Conservation (phyloP, 495 filamentous ascomycete genomes). For the Podospora pseudopauciseta region DNA sequence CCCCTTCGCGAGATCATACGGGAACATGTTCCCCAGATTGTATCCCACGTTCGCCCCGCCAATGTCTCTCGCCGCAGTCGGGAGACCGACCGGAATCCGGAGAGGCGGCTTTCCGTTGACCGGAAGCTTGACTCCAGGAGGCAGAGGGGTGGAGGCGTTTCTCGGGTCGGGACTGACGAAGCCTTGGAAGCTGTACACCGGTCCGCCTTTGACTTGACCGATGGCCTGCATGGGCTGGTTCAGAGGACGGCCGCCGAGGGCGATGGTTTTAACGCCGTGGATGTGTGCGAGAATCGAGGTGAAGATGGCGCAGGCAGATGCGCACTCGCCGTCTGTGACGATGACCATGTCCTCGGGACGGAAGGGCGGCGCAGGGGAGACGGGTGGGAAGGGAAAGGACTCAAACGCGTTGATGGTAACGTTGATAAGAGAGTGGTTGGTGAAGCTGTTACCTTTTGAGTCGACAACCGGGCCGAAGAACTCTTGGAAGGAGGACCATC, state of each 20-base stretch:
- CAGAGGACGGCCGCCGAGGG: slow-evolving; percentile 56
- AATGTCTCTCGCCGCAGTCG: not conserved
- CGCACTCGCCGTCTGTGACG: slow-evolving; percentile 60
- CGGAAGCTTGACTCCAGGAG: not conserved
- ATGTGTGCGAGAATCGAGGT: slow-evolving; percentile 52
- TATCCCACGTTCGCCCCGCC: slow-evolving; percentile 2
- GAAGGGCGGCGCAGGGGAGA: slow-evolving; percentile 16
- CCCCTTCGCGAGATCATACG: not conserved
- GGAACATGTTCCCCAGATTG: slow-evolving; percentile 16
- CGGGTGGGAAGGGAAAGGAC: not conserved
- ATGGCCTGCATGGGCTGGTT: slow-evolving; percentile 60
- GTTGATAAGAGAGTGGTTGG: slow-evolving; percentile 2
- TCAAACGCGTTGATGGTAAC: not conserved
- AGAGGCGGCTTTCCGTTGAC: slow-evolving; percentile 7
- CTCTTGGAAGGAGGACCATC: slow-evolving; percentile 8
- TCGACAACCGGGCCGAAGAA: slow-evolving; percentile 9
- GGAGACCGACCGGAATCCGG: not conserved
- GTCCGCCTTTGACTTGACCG: slow-evolving; percentile 56
- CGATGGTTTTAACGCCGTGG: slow-evolving; percentile 56
- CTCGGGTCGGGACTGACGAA: not conserved
- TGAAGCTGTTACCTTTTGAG: slow-evolving; percentile 5
- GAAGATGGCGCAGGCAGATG: slow-evolving; percentile 61
- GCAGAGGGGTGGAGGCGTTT: not conserved
- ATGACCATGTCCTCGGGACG: slow-evolving; percentile 41
- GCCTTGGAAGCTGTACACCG: slow-evolving; percentile 13